Evolutionary conservation across 1,139 yeast genomes (phyloP).

Genomic region (Debaryomyces subglobosus): DNA sequence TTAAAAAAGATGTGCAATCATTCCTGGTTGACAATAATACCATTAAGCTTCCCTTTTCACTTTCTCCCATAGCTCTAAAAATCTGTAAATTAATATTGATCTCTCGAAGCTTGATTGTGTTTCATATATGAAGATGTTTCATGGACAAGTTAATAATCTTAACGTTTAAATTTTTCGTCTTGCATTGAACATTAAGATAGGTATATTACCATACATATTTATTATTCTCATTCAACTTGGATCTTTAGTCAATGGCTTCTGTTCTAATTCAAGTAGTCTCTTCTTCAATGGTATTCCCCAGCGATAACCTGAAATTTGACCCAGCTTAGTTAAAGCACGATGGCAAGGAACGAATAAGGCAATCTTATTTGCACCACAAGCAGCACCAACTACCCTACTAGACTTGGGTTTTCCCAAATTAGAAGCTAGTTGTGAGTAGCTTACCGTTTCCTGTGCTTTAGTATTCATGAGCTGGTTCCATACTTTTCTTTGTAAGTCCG

Average conservation of each 20-base stretch:
- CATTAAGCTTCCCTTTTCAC: no score
- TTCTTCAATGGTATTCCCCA: conserved; percentile 25
- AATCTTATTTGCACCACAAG: conserved; percentile 27
- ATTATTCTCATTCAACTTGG: background rate
- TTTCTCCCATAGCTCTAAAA: no score
- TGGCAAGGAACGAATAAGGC: conserved; percentile 32
- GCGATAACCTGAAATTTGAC: conserved; percentile 26
- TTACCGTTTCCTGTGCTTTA: conserved; percentile 18
- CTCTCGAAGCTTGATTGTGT: background rate
- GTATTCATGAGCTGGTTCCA: conserved; percentile 23
- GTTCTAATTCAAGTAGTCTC: conserved; percentile 15
- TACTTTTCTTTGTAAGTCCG: conserved; percentile 25
- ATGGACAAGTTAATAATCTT: no score
- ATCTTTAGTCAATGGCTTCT: background rate
- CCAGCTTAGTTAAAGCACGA: conserved; percentile 22
- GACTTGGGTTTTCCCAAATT: conserved; percentile 19
- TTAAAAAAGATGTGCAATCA: background rate
- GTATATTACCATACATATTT: background rate
- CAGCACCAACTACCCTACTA: conserved; percentile 27
- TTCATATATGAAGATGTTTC: no score
- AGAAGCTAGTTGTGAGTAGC: conserved; percentile 21
- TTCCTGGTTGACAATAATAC: background rate
- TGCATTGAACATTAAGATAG: no score
- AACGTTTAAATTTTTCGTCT: no score
- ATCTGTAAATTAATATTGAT: no score